Evolutionary conservation across 2,329 filamentous ascomycete species (phyloP).

Genomic region (Exophiala phaeomuriformis): DNA sequence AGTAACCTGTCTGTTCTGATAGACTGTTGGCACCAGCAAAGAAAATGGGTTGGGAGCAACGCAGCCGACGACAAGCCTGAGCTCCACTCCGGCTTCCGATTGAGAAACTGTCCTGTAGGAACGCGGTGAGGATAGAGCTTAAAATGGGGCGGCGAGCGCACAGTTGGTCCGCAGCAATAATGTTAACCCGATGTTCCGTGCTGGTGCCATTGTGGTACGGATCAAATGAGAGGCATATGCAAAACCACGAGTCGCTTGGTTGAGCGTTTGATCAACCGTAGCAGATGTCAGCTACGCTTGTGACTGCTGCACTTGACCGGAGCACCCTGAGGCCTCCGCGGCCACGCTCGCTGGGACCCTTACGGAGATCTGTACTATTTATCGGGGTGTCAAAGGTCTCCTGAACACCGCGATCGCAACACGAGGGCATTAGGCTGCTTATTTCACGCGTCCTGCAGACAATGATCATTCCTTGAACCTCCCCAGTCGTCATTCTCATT

Average conservation of each 20-base stretch:
- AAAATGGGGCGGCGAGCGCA: background rate
- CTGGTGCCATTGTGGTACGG: no score
- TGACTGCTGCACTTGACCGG: background rate
- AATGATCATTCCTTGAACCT: conserved; percentile 8
- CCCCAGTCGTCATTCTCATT: conserved; percentile 2
- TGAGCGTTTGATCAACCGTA: background rate
- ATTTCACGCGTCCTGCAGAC: conserved; percentile 1
- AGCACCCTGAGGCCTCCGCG: conserved; percentile 1
- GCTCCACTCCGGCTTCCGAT: conserved; percentile 1
- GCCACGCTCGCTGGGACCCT: background rate
- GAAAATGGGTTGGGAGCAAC: conserved; percentile 15
- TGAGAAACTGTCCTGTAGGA: background rate
- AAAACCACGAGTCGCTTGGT: background rate
- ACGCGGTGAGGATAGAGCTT: background rate
- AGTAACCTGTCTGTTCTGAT: conserved; percentile 11
- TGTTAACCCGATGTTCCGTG: no score
- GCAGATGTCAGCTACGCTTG: background rate
- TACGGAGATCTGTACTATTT: conserved; percentile 8
- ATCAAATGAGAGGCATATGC: no score
- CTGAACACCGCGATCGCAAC: conserved; percentile 9
- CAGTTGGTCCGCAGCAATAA: background rate
- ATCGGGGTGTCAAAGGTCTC: background rate
- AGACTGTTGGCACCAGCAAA: conserved; percentile 18
- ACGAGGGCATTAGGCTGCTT: conserved; percentile 11
- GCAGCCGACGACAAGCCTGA: background rate